phyloP scores from a whole-genome alignment of 202 grass and related monocot species.

The Miscanthus sacchariflorus region DNA sequence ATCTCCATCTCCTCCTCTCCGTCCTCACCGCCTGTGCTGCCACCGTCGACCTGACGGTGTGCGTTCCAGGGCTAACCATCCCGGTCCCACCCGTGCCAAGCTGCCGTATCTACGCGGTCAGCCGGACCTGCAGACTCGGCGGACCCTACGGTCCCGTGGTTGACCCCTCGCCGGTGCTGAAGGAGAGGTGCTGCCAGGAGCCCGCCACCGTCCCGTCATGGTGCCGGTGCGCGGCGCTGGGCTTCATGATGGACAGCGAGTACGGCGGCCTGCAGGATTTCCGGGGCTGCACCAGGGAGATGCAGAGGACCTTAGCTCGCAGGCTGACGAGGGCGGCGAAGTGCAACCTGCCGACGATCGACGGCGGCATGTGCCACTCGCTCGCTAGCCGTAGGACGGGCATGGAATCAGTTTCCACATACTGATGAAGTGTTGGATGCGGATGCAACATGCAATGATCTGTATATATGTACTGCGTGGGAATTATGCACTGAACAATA shows the following conservation, averaged over 20 bases:
- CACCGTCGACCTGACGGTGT: background rate
- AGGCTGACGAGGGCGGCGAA: background rate
- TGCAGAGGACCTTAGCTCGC: background rate
- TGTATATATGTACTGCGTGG: too few relatives aligned
- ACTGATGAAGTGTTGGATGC: background rate
- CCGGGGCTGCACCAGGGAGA: background rate
- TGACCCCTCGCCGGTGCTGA: background rate
- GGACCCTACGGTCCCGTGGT: background rate
- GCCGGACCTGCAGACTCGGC: slow-evolving; percentile 13
- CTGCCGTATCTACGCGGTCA: slow-evolving; percentile 21
- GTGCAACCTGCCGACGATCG: background rate
- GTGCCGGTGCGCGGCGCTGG: slow-evolving; percentile 25
- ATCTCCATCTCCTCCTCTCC: background rate
- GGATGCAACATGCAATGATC: too few relatives aligned
- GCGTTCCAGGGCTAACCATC: slow-evolving; percentile 7
- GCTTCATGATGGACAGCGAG: slow-evolving; percentile 12
- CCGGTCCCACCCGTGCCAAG: background rate
- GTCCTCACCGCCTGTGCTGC: background rate
- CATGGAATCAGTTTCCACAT: background rate
- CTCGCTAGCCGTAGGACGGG: background rate
- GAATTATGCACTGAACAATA: too few relatives aligned
- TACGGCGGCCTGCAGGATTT: background rate
- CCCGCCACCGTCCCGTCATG: background rate
- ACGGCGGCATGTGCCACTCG: slow-evolving; percentile 10
- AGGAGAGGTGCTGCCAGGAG: slow-evolving; percentile 29